Evolutionary conservation across 2,329 filamentous ascomycete genomes (phyloP).

Genomic region (Colletotrichum falcatum): DNA sequence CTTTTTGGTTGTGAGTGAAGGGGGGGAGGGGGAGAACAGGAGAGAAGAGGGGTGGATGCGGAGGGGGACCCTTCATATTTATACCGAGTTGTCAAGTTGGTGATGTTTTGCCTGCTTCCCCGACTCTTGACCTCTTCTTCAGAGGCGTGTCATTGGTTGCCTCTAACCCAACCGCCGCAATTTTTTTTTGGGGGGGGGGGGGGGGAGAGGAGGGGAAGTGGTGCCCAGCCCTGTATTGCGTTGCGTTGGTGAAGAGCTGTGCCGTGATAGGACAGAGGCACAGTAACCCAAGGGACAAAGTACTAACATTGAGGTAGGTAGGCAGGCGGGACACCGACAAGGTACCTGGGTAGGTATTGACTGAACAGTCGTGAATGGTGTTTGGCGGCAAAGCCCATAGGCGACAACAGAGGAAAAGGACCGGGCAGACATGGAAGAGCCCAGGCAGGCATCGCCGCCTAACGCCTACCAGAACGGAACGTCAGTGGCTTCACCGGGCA

Average conservation of each 20-base stretch:
- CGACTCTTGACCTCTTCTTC: slow-evolving; percentile 31
- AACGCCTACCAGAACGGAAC: slow-evolving; percentile 33
- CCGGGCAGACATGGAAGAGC: slow-evolving; percentile 21
- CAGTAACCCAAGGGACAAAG: slow-evolving; percentile 5
- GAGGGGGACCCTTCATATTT: slow-evolving; percentile 48
- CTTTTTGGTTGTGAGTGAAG: slow-evolving; percentile 64
- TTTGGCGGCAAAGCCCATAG: slow-evolving; percentile 3
- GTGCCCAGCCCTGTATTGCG: slow-evolving; percentile 1
- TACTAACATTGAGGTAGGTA: background rate
- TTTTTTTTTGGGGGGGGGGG: slow-evolving; percentile 3
- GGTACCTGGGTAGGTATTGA: slow-evolving; percentile 11
- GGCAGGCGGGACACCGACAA: slow-evolving; percentile 1
- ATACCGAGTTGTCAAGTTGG: slow-evolving; percentile 48
- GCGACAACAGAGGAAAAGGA: background rate
- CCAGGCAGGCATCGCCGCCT: slow-evolving; percentile 41
- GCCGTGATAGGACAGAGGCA: slow-evolving; percentile 29
- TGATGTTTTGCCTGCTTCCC: slow-evolving; percentile 32
- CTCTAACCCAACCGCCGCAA: slow-evolving; percentile 28
- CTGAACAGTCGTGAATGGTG: slow-evolving; percentile 16
- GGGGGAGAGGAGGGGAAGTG: too few relatives aligned
- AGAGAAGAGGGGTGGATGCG: slow-evolving; percentile 42
- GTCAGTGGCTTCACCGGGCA: slow-evolving; percentile 28
- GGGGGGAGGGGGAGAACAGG: slow-evolving; percentile 60
- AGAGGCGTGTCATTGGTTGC: slow-evolving; percentile 41
- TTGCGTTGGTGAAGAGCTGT: slow-evolving; percentile 11